Conservation (phyloP, 106 monocot genomes). For the Chionographis japonica region DNA sequence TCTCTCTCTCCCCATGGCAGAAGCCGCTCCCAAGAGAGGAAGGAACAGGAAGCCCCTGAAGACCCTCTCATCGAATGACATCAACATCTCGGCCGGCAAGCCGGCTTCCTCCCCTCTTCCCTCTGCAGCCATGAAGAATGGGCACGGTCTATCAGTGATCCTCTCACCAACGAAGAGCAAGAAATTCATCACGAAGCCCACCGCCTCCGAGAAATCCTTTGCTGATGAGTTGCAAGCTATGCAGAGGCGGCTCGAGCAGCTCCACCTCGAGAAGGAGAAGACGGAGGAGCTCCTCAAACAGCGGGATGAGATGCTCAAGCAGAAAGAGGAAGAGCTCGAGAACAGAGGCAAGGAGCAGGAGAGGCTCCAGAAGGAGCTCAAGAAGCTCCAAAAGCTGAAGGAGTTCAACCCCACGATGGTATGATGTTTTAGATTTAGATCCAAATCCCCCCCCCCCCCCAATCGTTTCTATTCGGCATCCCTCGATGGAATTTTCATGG, state of each 20-base stretch:
- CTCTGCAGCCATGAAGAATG: slow-evolving; percentile 14
- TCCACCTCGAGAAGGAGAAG: slow-evolving; percentile 71
- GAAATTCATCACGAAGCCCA: slow-evolving; percentile 16
- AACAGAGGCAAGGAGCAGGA: slow-evolving; percentile 46
- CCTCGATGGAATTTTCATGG: neutral
- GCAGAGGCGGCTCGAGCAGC: slow-evolving; percentile 50
- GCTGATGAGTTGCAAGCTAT: slow-evolving; percentile 49
- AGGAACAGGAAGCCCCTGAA: slow-evolving; percentile 58
- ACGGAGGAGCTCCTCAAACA: slow-evolving; percentile 66
- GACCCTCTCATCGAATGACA: slow-evolving; percentile 37
- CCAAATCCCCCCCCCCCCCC: neutral
- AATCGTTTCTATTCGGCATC: neutral
- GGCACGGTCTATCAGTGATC: slow-evolving; percentile 2
- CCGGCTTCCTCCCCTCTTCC: neutral
- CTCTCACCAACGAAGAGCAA: slow-evolving; percentile 34
- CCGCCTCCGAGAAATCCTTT: slow-evolving; percentile 14
- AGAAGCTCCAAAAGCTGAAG: slow-evolving; percentile 73
- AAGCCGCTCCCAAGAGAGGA: slow-evolving; percentile 27
- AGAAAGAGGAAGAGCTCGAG: slow-evolving; percentile 69
- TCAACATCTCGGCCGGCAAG: slow-evolving; percentile 46
- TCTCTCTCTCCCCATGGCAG: neutral
- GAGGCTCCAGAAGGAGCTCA: slow-evolving; percentile 75
- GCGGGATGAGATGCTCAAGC: slow-evolving; percentile 46
- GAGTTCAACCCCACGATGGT: slow-evolving; percentile 93
- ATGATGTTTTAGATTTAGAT: neutral